Evolutionary conservation across 306 rosid genomes (phyloP).

Genomic region (Quillaja saponaria): DNA sequence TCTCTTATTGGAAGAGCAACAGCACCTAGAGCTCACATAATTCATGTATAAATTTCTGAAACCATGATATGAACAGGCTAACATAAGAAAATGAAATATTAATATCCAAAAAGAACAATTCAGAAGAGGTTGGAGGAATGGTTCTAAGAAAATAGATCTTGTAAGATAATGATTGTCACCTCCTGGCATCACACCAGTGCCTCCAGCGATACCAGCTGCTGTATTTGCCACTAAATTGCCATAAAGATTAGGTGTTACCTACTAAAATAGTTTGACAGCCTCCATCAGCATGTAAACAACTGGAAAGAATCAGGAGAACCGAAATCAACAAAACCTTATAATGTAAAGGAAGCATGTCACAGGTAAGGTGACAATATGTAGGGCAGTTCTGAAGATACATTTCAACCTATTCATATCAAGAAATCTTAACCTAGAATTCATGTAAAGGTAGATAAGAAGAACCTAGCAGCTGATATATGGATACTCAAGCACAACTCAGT

Average conservation of each 20-base stretch:
- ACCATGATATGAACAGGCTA: not conserved
- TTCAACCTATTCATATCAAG: too few species aligned
- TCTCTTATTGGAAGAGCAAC: too few species aligned
- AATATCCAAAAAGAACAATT: not conserved
- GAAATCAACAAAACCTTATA: conserved; percentile 28
- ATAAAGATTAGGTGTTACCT: conserved; percentile 85
- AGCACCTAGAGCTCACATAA: too few species aligned
- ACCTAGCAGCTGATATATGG: too few species aligned
- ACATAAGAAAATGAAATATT: not conserved
- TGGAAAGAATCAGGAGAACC: not conserved
- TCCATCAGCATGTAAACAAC: not conserved
- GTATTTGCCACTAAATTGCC: conserved; percentile 89
- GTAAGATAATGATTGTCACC: conserved; percentile 37
- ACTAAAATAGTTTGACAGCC: conserved; percentile 11
- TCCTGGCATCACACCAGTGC: conserved; percentile 88
- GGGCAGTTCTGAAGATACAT: too few species aligned
- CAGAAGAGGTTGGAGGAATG: too few species aligned
- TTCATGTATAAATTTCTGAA: not conserved
- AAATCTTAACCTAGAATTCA: too few species aligned
- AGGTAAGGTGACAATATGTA: too few species aligned
- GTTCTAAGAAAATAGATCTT: too few species aligned
- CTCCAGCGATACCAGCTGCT: conserved; percentile 83
- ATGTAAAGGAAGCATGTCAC: conserved; percentile 32
- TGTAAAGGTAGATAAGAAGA: too few species aligned
- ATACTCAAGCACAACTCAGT: too few species aligned